Percentiles rank a stretch among this genome's conserved stretches.
Conservation (phyloP, 176 grass and related monocot species). For the Rhynchospora pubera region DNA sequence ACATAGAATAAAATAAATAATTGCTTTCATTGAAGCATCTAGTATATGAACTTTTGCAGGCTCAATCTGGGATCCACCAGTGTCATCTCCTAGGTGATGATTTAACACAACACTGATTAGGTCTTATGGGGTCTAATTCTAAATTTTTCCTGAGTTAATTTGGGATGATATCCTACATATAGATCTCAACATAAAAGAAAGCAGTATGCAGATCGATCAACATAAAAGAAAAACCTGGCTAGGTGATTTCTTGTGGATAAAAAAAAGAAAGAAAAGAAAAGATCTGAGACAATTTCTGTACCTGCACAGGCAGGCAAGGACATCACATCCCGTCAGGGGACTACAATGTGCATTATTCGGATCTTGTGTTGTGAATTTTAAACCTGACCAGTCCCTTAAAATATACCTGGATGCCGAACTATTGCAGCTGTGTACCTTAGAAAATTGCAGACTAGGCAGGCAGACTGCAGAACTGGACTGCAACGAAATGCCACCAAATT, state of each 20-base stretch:
- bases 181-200: background rate
- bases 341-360: no score
- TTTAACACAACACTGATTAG: background rate
- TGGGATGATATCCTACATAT: background rate
- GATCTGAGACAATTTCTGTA: background rate
- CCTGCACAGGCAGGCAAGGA: background rate
- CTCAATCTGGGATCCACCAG: background rate
- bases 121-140: background rate
- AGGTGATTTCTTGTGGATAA: no score
- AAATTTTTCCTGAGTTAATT: background rate
- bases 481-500: no score
- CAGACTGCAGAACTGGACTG: no score
- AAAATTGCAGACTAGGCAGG: no score
- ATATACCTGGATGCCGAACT: background rate
- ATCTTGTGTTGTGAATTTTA: background rate
- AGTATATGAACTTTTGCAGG: background rate
- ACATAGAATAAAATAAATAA: background rate
- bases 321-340: background rate
- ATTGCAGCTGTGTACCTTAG: no score
- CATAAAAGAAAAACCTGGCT: no score
- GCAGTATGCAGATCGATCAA: background rate
- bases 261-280: no score
- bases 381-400: background rate
- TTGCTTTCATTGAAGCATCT: background rate
- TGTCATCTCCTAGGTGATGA: background rate